Evolutionary conservation across 1,284 basidiomycete genomes (phyloP), one percentile per base, ranked within the genome.

Genomic region (Tetrapyrgos nigripes): DNA sequence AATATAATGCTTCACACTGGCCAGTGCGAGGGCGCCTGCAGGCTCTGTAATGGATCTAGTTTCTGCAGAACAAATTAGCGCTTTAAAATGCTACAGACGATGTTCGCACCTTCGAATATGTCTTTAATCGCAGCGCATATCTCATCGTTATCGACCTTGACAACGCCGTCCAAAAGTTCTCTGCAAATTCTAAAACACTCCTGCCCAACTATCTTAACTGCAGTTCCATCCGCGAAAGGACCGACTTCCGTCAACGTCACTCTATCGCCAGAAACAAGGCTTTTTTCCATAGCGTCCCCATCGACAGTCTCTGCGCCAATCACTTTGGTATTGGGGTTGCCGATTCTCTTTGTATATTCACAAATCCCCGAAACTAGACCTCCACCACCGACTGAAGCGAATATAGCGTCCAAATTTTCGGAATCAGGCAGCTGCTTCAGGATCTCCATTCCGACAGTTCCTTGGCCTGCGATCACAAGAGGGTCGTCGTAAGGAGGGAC

Each of bases 121-220:
- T 99, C 97, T 77, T 98, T 98, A 79, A 99, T 98, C 17, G 96
- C 96, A 3, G 97, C 97, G 71, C 97, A 99, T 56, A 99, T 89
- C 73, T 97, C 97, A 70, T 99, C 97, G 64, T 97, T 99, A 72
- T 91, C 87, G 21, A 93, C 94, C 64, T 92, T 84, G 44, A 96
- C 87, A 31, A 99, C 79, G 9, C 86, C 91, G 68, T 98, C 95
- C n/a, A 98, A 75, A 21, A 94, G 79, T 53, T 91, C 81, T 70
- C 91, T 82, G 76, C 96, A 98, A 62, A 99, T 85, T 61, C 97
- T 85, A 79, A 98, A 98, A 2, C 94, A 91, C 72, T 99, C 97
- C 73, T 91, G 92, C 10, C 97, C 97, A 1, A 99, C 96, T 49
- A 97, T 85, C 70, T 93, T 91, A n/a, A 99, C 97, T 1, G 97